These are phyloP conservation scores for Phytopythium chamaehyphon DNA, from an alignment of 352 stramenopile genomes.

Conservation along the genomic window DNA sequence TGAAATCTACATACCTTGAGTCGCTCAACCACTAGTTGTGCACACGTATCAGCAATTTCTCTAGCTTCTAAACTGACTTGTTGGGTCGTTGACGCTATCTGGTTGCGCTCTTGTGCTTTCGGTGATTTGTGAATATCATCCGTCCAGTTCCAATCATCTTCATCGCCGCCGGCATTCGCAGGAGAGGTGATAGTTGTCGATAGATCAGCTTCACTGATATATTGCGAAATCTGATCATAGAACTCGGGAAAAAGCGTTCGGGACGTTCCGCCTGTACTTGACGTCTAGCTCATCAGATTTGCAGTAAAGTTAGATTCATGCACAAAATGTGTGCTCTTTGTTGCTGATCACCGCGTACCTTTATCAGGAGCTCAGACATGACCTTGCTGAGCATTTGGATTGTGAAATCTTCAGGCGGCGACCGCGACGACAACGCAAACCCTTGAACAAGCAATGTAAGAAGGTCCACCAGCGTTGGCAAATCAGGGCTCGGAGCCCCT, in stretches of 20 bases:
- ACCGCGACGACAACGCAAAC: constrained; percentile 49
- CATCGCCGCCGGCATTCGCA: constrained; percentile 14
- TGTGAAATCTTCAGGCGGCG: constrained; percentile 57
- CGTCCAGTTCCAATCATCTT: constrained; percentile 69
- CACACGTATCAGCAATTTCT: constrained; percentile 32
- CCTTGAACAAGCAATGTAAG: constrained; percentile 59
- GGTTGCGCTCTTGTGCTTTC: too few relatives aligned
- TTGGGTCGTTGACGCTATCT: too few relatives aligned
- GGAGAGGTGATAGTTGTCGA: not conserved
- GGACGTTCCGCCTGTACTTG: constrained; percentile 26
- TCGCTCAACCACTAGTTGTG: constrained; percentile 32
- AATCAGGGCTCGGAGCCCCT: constrained; percentile 11
- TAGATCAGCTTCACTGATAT: constrained; percentile 11
- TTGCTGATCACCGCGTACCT: too few relatives aligned
- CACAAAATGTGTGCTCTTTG: too few relatives aligned
- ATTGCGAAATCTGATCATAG: constrained; percentile 24
- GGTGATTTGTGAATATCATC: constrained; percentile 23
- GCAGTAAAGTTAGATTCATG: too few relatives aligned
- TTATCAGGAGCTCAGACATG: constrained; percentile 35
- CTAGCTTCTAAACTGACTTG: too few relatives aligned
- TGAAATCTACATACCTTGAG: too few relatives aligned
- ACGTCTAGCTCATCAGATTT: too few relatives aligned
- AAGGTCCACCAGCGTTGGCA: constrained; percentile 34
- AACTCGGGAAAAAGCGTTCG: constrained; percentile 27
- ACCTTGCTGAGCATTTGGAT: constrained; percentile 60